A percentile compares a stretch with the other conserved stretches of the same genome.
Conservation (phyloP, 1,284 basidiomycete genomes). For the Leccinum angustisporum region DNA sequence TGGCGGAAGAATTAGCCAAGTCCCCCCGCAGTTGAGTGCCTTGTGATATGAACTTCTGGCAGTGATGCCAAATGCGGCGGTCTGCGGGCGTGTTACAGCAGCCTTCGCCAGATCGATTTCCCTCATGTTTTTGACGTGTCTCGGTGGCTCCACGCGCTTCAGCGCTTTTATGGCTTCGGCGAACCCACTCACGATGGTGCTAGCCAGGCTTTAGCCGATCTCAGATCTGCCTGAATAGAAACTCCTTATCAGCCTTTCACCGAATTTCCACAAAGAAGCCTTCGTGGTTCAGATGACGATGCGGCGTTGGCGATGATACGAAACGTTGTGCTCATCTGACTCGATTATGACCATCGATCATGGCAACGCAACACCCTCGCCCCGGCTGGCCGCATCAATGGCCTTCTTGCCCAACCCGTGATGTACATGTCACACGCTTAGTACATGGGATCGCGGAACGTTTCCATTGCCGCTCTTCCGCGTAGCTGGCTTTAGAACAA, state of each 20-base stretch:
- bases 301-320: conserved; percentile 4
- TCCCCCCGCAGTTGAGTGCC: background rate
- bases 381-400: conserved; percentile 16
- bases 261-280: conserved; percentile 23
- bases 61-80: conserved; percentile 17
- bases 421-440: background rate
- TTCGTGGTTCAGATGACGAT: background rate
- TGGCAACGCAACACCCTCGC: conserved; percentile 7
- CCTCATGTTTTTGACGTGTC: conserved; percentile 33
- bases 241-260: conserved; percentile 33
- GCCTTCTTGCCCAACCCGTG: conserved; percentile 1
- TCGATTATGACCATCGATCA: conserved; percentile 26
- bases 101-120: conserved; percentile 13
- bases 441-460: conserved; percentile 23
- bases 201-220: conserved; percentile 26
- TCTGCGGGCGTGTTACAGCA: conserved; percentile 7
- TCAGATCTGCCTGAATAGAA: conserved; percentile 24
- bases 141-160: conserved; percentile 16
- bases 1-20: conserved; percentile 4
- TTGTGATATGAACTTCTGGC: conserved; percentile 7
- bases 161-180: conserved; percentile 19
- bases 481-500: conserved; percentile 9
- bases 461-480: conserved; percentile 27
- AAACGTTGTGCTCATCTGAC: conserved; percentile 13
- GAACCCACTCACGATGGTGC: conserved; percentile 17